Evolutionary conservation across 805 yeast genomes (phyloP).

Genomic region (Suhomyces sp.): DNA sequence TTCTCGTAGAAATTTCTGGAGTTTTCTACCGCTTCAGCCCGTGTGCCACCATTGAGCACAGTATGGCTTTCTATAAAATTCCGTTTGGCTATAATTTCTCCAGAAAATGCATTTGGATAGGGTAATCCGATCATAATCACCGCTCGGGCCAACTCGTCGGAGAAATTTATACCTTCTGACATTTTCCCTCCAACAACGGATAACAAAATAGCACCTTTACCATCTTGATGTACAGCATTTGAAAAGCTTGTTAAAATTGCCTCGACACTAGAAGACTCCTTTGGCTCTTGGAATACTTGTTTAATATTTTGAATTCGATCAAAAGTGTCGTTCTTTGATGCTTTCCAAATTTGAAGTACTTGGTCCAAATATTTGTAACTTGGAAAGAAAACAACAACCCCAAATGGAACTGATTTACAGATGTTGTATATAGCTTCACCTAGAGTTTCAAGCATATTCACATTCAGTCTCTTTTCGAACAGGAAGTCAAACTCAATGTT

Average conservation of each 20-base stretch:
- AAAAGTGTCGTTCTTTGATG: constrained; percentile 21
- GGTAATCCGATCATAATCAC: constrained; percentile 88
- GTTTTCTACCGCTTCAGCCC: constrained; percentile 44
- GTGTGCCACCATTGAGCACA: constrained; percentile 47
- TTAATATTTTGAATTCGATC: constrained; percentile 40
- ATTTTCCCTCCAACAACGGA: constrained; percentile 92
- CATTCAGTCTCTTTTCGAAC: constrained; percentile 57
- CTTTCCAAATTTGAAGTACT: constrained; percentile 56
- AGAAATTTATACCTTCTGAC: constrained; percentile 91
- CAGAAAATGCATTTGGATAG: constrained; percentile 80
- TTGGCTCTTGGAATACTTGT: constrained; percentile 57
- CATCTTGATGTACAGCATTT: constrained; percentile 29
- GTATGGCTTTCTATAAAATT: constrained; percentile 58
- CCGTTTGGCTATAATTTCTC: constrained; percentile 73
- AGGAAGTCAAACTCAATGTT: constrained; percentile 57
- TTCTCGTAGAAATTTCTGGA: constrained; percentile 70
- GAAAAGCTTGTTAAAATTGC: constrained; percentile 53
- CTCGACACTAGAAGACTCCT: constrained; percentile 41
- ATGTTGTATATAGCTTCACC: constrained; percentile 51
- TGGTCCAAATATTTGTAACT: constrained; percentile 70
- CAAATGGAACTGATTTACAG: constrained; percentile 55
- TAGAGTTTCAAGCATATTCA: constrained; percentile 44
- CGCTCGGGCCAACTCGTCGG: constrained; percentile 83
- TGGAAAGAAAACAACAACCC: constrained; percentile 81
- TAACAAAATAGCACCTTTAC: constrained; percentile 63